Evolutionary conservation across 129 eudicot species (phyloP).

Genomic region (Escallonia herrerae): DNA sequence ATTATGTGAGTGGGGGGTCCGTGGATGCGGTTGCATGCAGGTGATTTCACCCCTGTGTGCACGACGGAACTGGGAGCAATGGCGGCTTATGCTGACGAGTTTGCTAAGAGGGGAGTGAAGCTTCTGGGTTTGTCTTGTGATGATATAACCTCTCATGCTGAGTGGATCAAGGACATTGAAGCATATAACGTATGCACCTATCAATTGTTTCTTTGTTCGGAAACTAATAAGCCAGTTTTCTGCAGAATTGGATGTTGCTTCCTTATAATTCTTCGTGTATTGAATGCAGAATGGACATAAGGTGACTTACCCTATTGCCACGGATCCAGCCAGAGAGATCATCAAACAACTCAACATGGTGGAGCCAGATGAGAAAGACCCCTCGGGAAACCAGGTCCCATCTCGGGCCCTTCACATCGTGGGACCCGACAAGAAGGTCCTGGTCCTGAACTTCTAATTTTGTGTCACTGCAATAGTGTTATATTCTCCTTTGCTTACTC

Average conservation of each 20-base stretch:
- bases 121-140: constrained; percentile 78
- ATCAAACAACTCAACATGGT: constrained; percentile 87
- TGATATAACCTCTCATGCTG: constrained; percentile 62
- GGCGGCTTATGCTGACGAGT: constrained; percentile 78
- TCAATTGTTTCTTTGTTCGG: no score
- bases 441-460: no score
- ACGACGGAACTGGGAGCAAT: constrained; percentile 78
- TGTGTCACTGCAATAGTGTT: no score
- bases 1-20: no score
- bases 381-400: constrained; percentile 37
- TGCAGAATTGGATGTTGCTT: no score
- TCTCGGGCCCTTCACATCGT: constrained; percentile 83
- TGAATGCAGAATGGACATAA: constrained; percentile 44
- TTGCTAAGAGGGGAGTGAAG: constrained; percentile 66
- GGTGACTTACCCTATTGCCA: constrained; percentile 63
- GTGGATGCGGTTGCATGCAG: constrained; percentile 14
- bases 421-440: constrained; percentile 77
- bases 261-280: neutral
- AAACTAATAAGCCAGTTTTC: no score
- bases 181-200: constrained; percentile 35
- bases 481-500: no score
- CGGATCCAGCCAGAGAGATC: constrained; percentile 63
- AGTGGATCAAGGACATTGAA: constrained; percentile 93
- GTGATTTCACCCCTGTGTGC: constrained; percentile 94
- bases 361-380: constrained; percentile 71